These are phyloP conservation scores for Chalaropsis ovoidea DNA, from an alignment of 2,329 filamentous ascomycete species.

Conservation along the genomic window DNA sequence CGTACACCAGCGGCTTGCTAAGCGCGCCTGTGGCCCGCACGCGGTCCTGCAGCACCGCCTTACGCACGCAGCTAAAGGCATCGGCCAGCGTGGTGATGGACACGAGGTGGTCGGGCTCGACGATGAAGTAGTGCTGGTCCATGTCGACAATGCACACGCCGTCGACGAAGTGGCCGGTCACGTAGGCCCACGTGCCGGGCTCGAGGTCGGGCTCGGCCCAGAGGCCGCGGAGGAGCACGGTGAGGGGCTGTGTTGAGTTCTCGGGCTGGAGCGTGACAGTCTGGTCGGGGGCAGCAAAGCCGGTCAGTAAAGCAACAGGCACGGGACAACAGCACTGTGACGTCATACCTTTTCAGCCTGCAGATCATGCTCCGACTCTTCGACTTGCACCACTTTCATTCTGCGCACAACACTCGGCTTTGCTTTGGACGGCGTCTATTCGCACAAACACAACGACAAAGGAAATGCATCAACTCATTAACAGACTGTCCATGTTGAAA, in stretches of 20 bases:
- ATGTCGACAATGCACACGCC: slow-evolving; percentile 79
- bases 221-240: slow-evolving; percentile 68
- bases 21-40: slow-evolving; percentile 82
- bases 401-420: slow-evolving; percentile 22
- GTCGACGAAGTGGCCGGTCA: slow-evolving; percentile 66
- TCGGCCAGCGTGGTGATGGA: slow-evolving; percentile 95
- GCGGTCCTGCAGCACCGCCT: slow-evolving; percentile 86
- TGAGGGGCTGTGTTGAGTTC: slow-evolving; percentile 52
- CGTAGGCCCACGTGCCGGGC: slow-evolving; percentile 67
- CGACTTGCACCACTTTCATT: slow-evolving; percentile 23
- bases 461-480: slow-evolving; percentile 19
- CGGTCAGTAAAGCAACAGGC: no score
- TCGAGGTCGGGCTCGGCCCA: slow-evolving; percentile 77
- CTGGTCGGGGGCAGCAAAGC: slow-evolving; percentile 40
- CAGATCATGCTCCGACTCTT: slow-evolving; percentile 17
- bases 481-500: slow-evolving; percentile 15
- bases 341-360: slow-evolving; percentile 20
- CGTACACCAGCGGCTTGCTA: slow-evolving; percentile 75
- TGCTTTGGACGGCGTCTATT: slow-evolving; percentile 20
- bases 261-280: slow-evolving; percentile 76
- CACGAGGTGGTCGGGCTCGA: slow-evolving; percentile 91
- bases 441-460: background rate
- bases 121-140: slow-evolving; percentile 68
- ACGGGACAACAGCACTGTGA: no score
- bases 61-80: slow-evolving; percentile 81